Evolutionary conservation across 1,284 basidiomycete genomes (phyloP), one percentile per base, ranked within the genome.

Genomic region (Microbotryum intermedium): DNA sequence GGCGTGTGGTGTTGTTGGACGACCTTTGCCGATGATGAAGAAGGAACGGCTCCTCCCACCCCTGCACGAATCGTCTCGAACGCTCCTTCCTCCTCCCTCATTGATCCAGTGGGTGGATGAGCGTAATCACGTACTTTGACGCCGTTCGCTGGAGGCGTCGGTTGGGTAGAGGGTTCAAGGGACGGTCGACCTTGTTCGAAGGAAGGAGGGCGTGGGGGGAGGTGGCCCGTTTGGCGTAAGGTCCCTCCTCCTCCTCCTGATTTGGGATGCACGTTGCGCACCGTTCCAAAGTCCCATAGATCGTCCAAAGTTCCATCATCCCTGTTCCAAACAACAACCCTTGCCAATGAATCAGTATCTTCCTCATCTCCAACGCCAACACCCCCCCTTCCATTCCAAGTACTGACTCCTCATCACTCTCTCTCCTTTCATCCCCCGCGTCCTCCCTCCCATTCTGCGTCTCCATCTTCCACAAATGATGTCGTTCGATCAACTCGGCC

Each of bases 281-380:
- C 84, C 18, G 89, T 92, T 25, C 90, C 87, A 78, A 95, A 97
- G 74, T 95, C 92, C 92, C 92, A 97, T 28, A 94, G 77, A 67
- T 92, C 90, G 62, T 93, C 87, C 43, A 7, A 42, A 28, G 18
- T 52, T 43, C 23, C 54, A 18, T 30, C 39, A n/a, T 39, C 34
- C 34, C 34, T 39, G 34, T 16, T 30, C 64, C 64, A 5, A 57
- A 60, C 18, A 46, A 25, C 34, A 52, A n/a, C 39, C n/a, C n/a
- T n/a, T n/a, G n/a, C n/a, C 49, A 39, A 59, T 10, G 52, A 51
- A 30, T 48, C 34, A 29, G 20, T 29, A 21, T 26, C 46, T 20
- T 13, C 13, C 23, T n/a, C n/a, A n/a, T n/a, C n/a, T n/a, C n/a
- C n/a, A n/a, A n/a, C n/a, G n/a, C n/a, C 52, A 8, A 6, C 50